Evolutionary conservation across 2,329 filamentous ascomycete genomes (phyloP), one percentile per base, ranked within the genome.

Genomic region (Aspergillus ibericus): DNA sequence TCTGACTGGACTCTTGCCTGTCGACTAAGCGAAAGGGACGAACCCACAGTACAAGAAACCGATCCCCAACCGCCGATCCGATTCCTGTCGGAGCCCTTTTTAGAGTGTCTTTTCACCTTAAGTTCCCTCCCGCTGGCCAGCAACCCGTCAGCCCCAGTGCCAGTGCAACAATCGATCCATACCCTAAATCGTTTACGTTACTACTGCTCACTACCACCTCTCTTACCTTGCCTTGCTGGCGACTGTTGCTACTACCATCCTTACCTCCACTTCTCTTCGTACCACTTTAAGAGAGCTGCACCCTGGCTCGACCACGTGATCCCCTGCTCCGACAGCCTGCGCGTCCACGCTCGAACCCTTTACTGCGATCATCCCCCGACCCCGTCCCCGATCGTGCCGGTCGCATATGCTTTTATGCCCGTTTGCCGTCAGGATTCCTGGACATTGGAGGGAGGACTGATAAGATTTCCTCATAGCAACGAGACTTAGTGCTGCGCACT

Each of bases 401-500:
- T 56, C 56, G 46, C 51, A 55, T 61, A 55, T 59, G 46, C 22
- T 55, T 47, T 59, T 60, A 48, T 44, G 16, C 32, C 55, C 56
- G 36, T 36, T 38, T 46, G 50, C 53, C 48, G 54, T 53, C 44
- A 32, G 36, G 47, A 55, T 52, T 56, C 52, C 35, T 48, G 40
- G 44, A 47, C 35, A 47, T 54, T 50, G 55, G 50, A 59, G 27
- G 55, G 55, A 48, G 59, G 55, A 60, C 48, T 59, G 29, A 48
- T 46, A 56, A 58, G 58, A 60, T 56, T 57, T 46, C 36, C 35
- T 48, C 52, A 56, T 50, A 38, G 54, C 58, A 53, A 59, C 58
- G 40, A 62, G 55, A 59, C 58, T 53, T 59, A 59, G 63, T 65
- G 63, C 63, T 64, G 60, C 48, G 59, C 65, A 69, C 65, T 65